These are phyloP conservation scores for Colletotrichum filicis DNA, from an alignment of 2,329 filamentous ascomycete species.

Conservation along the genomic window DNA sequence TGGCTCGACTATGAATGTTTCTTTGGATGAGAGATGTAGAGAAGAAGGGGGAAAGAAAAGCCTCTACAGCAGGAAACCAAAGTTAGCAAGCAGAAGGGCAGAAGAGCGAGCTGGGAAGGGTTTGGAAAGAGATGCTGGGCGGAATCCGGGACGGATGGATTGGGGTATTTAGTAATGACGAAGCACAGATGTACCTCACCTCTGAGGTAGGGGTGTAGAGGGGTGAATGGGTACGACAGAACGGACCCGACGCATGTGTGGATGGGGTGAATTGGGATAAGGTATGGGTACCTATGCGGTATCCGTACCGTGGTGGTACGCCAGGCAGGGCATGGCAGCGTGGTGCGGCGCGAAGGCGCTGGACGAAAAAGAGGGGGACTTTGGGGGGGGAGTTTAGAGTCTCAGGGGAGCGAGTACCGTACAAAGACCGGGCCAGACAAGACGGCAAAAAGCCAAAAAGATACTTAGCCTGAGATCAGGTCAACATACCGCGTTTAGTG, in stretches of 20 bases:
- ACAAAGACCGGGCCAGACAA: conserved; percentile 13
- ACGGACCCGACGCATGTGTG: conserved; percentile 2
- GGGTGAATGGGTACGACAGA: conserved; percentile 22
- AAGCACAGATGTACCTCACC: conserved; percentile 31
- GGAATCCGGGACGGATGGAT: conserved; percentile 35
- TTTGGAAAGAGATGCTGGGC: conserved; percentile 31
- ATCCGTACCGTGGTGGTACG: neutral
- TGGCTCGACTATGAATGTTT: conserved; percentile 9
- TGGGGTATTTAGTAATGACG: conserved; percentile 38
- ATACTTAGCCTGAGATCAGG: conserved; percentile 21
- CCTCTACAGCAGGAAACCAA: conserved; percentile 24
- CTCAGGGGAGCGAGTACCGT: neutral
- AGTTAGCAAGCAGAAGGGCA: conserved; percentile 31
- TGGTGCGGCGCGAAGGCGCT: neutral
- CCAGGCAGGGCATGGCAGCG: neutral
- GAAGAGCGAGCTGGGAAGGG: conserved; percentile 33
- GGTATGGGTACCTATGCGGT: neutral
- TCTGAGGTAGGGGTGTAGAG: conserved; percentile 31
- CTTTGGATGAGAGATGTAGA: neutral
- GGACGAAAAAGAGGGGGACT: neutral
- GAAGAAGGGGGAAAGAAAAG: conserved; percentile 1
- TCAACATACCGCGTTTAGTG: conserved; percentile 9
- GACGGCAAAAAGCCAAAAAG: conserved; percentile 7
- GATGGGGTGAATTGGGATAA: conserved; percentile 13
- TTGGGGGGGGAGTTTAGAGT: neutral